Evolutionary conservation across 371 early-diverging fungal genomes (phyloP), one percentile per base, ranked within the genome.

Genomic region (Mucor circinelloides): DNA sequence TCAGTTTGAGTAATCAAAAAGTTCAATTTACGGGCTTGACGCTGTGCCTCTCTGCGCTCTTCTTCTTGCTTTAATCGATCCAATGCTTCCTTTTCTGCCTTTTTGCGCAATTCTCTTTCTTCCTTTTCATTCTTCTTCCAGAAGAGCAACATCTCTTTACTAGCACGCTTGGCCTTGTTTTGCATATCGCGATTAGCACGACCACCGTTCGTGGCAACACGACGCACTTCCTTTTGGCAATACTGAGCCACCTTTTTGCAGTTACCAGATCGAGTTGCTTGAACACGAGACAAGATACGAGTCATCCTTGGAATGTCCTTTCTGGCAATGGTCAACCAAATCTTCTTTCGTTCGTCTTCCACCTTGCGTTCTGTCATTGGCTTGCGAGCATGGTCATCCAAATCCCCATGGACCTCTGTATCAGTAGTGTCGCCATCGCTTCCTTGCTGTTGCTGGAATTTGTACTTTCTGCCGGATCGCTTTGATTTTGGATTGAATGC

Each of bases 1-100:
- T 99, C 99, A 6, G 99, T 98, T 77, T 99, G 98, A 0, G 93
- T 94, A 63, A 98, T 93, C 66, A 99, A 85, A 74, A 98, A 98
- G 75, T 97, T 94, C 58, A 99, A 90, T 78, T 99, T 99, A 67
- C 95, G 89, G 6, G 92, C 92, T 76, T 98, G 98, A 62, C 98
- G 86, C 54, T 89, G 83, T 13, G 90, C 91, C 79, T 99, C 99
- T 56, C 95, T 89, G 40, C 87, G 82, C 72, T 97, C 97, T 76
- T 96, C 96, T 72, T 97, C 96, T 31, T 87, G 88, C 55, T 90
- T 86, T 61, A 87, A 78, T 48, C 87, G 85, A 69, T 98, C 97
- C 27, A 93, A 71, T 3, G 94, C 94, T 76, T 95, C 96, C 68
- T 90, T 92, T 73, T 97, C 97, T 0, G 96, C 96, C 67, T 91